These are phyloP conservation scores for Ambrosia artemisiifolia DNA, from an alignment of 129 eudicot species.

Conservation along the genomic window DNA sequence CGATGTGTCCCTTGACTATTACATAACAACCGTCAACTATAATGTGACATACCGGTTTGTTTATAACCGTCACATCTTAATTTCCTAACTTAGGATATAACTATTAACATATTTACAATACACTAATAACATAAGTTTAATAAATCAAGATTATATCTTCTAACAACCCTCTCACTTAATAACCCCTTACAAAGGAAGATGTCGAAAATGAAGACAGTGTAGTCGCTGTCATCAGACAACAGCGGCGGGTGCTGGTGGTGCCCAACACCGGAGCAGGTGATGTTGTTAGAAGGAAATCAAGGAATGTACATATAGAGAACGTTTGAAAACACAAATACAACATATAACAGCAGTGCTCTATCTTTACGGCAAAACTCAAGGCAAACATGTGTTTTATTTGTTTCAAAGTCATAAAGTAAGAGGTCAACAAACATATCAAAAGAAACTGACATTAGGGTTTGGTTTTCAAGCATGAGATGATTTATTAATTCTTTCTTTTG, in stretches of 20 bases:
- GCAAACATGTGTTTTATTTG: constrained; percentile 81
- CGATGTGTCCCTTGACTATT: no score
- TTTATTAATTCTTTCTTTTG: not conserved
- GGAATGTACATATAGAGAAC: constrained; percentile 67
- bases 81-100: no score
- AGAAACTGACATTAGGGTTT: constrained; percentile 27
- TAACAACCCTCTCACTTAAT: no score
- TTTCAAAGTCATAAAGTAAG: no score
- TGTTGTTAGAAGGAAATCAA: constrained; percentile 73
- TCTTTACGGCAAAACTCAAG: constrained; percentile 64
- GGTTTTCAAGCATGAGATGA: constrained; percentile 9
- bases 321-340: constrained; percentile 73
- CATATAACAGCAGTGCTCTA: constrained; percentile 69
- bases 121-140: no score
- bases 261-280: constrained; percentile 82
- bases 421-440: no score
- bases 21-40: no score
- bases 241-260: constrained; percentile 58
- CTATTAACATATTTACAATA: no score
- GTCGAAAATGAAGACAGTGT: not conserved
- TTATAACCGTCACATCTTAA: no score
- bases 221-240: not conserved
- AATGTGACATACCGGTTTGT: no score
- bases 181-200: no score
- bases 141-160: no score